Conservation (phyloP, 1,139 yeast species). For the Pichia sp. region DNA sequence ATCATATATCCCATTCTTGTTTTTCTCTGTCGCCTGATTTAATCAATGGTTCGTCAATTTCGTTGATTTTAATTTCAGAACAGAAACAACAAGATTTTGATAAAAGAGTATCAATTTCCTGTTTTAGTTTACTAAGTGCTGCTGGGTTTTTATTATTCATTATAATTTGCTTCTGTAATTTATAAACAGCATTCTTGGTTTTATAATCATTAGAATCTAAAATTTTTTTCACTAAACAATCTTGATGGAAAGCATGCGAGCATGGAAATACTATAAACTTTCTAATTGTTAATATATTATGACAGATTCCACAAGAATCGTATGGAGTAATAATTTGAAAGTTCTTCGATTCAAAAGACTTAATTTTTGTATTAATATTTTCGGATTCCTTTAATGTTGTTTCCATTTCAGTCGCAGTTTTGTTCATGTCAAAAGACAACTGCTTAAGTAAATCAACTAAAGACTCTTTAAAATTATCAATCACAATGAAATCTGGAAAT, state of each 20-base stretch:
- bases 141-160: conserved; percentile 25
- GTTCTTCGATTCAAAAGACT: conserved; percentile 40
- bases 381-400: conserved; percentile 62
- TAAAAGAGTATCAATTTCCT: conserved; percentile 54
- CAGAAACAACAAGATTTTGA: conserved; percentile 73
- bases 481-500: conserved; percentile 75
- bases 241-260: conserved; percentile 84
- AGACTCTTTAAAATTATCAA: conserved; percentile 80
- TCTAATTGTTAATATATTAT: conserved; percentile 59
- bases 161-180: conserved; percentile 42
- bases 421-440: conserved; percentile 59
- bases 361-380: conserved; percentile 55
- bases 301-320: conserved; percentile 72
- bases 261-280: conserved; percentile 85
- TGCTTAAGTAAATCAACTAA: conserved; percentile 70
- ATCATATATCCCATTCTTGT: conserved; percentile 22
- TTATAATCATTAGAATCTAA: conserved; percentile 62
- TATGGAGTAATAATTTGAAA: conserved; percentile 72
- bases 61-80: conserved; percentile 66
- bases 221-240: conserved; percentile 64
- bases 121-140: conserved; percentile 27
- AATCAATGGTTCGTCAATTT: conserved; percentile 48
- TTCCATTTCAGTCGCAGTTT: conserved; percentile 69
- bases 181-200: conserved; percentile 55
- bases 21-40: conserved; percentile 24